Percentiles rank a stretch among this genome's conserved stretches.
These are phyloP conservation scores for Alternaria dauci DNA, from an alignment of 2,329 filamentous ascomycete genomes.

Conservation along the genomic window DNA sequence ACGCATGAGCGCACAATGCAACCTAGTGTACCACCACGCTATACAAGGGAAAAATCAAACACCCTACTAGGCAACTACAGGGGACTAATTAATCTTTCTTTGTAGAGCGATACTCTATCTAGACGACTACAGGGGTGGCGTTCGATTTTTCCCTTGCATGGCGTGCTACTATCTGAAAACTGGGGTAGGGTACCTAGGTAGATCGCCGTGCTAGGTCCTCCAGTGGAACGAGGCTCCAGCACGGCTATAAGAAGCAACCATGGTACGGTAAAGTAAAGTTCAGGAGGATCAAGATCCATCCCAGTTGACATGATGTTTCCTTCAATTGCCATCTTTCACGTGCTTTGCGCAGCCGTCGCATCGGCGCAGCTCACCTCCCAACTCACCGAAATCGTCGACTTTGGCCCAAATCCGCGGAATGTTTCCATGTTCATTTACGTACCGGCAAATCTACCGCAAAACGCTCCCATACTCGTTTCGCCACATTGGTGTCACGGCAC, in stretches of 20 bases:
- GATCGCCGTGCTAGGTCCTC: slow-evolving; percentile 12
- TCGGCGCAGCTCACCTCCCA: slow-evolving; percentile 37
- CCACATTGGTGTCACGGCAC: slow-evolving; percentile 47
- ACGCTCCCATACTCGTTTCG: slow-evolving; percentile 37
- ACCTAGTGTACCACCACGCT: background rate
- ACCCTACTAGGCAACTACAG: no score
- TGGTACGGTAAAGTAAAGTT: background rate
- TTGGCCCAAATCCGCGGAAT: slow-evolving; percentile 46
- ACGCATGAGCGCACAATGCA: background rate
- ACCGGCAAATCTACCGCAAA: slow-evolving; percentile 33
- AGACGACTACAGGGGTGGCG: no score
- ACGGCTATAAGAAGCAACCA: slow-evolving; percentile 6
- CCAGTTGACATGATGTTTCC: slow-evolving; percentile 11
- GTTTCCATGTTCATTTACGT: slow-evolving; percentile 47
- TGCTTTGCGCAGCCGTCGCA: slow-evolving; percentile 21
- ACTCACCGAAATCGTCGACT: slow-evolving; percentile 37
- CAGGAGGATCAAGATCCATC: background rate
- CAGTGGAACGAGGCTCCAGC: background rate
- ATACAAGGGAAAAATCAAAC: no score
- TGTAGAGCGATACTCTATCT: no score
- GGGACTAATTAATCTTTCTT: no score
- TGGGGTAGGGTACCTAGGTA: background rate
- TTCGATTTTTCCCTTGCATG: background rate
- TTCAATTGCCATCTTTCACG: background rate
- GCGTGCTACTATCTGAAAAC: background rate